phyloP scores from a whole-genome alignment of 768 basidiomycete genomes.

The Suillus placidus region DNA sequence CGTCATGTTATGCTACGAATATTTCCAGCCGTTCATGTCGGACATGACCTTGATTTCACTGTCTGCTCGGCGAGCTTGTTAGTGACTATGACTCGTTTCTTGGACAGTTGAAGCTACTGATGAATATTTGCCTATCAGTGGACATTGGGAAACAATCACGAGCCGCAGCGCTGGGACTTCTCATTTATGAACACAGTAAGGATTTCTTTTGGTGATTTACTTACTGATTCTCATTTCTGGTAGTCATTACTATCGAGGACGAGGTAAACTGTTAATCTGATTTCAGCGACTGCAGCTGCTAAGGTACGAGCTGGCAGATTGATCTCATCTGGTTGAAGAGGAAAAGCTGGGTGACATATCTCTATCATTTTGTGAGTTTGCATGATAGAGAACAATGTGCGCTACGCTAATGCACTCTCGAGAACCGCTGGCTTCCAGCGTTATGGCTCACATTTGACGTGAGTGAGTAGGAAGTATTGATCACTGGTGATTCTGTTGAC shows the following conservation, averaged over 20 bases:
- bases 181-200: conserved; percentile 19
- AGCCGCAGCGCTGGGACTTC: conserved; percentile 13
- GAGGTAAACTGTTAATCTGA: conserved; percentile 10
- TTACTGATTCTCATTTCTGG: not conserved
- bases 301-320: conserved; percentile 1
- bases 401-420: not conserved
- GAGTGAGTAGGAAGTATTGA: conserved; percentile 5
- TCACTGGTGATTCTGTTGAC: not conserved
- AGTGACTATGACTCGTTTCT: not conserved
- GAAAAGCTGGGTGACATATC: conserved; percentile 15
- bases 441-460: conserved; percentile 12
- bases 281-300: not conserved
- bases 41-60: not conserved
- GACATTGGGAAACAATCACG: conserved; percentile 14
- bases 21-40: not conserved
- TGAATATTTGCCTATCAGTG: conserved; percentile 7
- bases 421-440: conserved; percentile 15
- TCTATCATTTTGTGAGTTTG: conserved; percentile 16
- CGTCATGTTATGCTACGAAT: not conserved
- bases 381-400: not conserved
- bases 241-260: conserved; percentile 12
- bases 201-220: not conserved
- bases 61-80: not conserved
- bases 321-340: conserved; percentile 16
- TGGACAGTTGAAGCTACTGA: not conserved